phyloP scores from a whole-genome alignment of 257 asterid species.

The Fraxinus cuspidata region DNA sequence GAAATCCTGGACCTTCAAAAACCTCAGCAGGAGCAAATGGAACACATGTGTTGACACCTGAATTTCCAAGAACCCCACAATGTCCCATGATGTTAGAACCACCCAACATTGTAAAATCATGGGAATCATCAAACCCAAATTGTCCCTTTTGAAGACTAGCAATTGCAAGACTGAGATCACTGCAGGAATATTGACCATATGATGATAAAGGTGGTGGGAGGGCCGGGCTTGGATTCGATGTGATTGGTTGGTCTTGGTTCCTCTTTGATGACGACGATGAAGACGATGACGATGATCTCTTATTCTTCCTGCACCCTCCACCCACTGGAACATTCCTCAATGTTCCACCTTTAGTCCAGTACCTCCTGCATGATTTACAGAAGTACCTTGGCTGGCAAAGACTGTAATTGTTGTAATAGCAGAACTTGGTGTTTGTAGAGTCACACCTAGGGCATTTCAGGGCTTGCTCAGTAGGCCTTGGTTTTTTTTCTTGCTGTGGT shows the following conservation, averaged over 20 bases:
- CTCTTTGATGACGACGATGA: constrained; percentile 40
- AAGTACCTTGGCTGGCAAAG: constrained; percentile 93
- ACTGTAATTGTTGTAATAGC: constrained; percentile 95
- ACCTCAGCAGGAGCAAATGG: constrained; percentile 14
- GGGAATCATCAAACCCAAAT: constrained; percentile 24
- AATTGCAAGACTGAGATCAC: constrained; percentile 61
- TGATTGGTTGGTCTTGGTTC: constrained; percentile 44
- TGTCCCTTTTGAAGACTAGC: constrained; percentile 70
- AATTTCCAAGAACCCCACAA: constrained; percentile 14
- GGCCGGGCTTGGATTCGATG: constrained; percentile 37
- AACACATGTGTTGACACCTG: constrained; percentile 26
- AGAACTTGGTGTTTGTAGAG: constrained; percentile 89
- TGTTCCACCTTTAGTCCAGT: constrained; percentile 97
- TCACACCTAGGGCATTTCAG: constrained; percentile 91
- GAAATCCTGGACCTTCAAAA: constrained; percentile 38
- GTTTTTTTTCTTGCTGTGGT: constrained; percentile 63
- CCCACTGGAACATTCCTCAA: constrained; percentile 91
- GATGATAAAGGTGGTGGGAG: constrained; percentile 30
- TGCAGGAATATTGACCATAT: constrained; percentile 33
- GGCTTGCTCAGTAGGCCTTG: constrained; percentile 67
- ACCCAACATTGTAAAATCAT: constrained; percentile 36
- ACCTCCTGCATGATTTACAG: constrained; percentile 88
- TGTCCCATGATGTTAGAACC: constrained; percentile 29
- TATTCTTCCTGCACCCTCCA: constrained; percentile 88
- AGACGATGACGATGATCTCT: constrained; percentile 50